Evolutionary conservation across 108 stramenopile species (phyloP).

Genomic region (Aurantiochytrium sp.): DNA sequence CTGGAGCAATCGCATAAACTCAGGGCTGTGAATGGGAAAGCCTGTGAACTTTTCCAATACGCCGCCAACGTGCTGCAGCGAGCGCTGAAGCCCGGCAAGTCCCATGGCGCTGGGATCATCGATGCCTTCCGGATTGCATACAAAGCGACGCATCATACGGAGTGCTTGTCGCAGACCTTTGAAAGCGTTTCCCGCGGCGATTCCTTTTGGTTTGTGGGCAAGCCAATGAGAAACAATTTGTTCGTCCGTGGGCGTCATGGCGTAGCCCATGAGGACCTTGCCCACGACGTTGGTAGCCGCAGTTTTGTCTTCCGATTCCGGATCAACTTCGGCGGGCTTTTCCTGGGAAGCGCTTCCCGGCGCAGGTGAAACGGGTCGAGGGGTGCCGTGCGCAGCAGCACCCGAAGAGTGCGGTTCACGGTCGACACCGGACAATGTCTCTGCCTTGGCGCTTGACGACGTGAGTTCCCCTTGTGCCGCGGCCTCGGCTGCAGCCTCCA

Average conservation of each 20-base stretch:
- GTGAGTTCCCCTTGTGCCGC: background rate
- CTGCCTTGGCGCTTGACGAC: background rate
- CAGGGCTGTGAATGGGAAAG: background rate
- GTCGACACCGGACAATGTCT: background rate
- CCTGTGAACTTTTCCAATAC: background rate
- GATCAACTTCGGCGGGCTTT: background rate
- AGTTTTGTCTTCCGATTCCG: background rate
- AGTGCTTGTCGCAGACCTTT: slow-evolving; percentile 8
- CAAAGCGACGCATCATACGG: background rate
- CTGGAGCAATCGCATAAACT: background rate
- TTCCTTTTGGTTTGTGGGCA: background rate
- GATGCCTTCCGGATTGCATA: background rate
- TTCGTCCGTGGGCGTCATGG: background rate
- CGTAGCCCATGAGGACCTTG: slow-evolving; percentile 4
- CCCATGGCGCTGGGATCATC: background rate
- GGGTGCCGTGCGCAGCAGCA: background rate
- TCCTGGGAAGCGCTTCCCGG: background rate
- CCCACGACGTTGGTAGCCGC: background rate
- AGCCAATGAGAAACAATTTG: background rate
- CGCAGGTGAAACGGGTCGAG: background rate
- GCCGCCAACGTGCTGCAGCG: background rate
- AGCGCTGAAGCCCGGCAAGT: background rate
- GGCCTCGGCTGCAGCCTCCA: background rate
- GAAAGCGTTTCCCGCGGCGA: background rate
- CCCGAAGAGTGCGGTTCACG: background rate